Percentiles rank a stretch among this genome's conserved stretches.
These are phyloP conservation scores for Acacia acuminata DNA, from an alignment of 306 rosid genomes.

Conservation along the genomic window DNA sequence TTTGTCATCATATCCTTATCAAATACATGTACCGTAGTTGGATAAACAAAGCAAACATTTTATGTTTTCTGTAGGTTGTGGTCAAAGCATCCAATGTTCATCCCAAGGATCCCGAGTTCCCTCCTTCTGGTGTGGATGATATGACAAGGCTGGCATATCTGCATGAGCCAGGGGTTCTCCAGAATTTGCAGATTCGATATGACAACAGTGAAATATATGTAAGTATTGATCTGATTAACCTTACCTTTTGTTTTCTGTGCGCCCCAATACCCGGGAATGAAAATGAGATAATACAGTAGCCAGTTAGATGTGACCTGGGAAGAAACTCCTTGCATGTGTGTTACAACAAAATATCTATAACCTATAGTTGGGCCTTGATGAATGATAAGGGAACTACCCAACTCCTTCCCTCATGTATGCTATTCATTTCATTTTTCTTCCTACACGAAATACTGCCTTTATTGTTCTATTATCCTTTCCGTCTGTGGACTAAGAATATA, in stretches of 20 bases:
- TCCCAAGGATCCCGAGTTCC: conserved; percentile 97
- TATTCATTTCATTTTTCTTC: background rate
- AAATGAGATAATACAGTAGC: background rate
- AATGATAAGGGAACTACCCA: background rate
- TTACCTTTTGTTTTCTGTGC: background rate
- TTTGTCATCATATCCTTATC: background rate
- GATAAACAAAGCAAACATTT: background rate
- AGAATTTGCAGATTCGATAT: conserved; percentile 72
- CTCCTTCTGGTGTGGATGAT: conserved; percentile 82
- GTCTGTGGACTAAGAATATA: background rate
- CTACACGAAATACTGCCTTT: background rate
- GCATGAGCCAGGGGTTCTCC: conserved; percentile 95
- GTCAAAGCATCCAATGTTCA: conserved; percentile 55
- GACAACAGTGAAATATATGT: conserved; percentile 79
- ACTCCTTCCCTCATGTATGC: background rate
- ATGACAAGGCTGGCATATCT: conserved; percentile 96
- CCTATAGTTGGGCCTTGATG: background rate
- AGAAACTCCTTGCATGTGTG: background rate
- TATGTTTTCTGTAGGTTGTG: conserved; percentile 49
- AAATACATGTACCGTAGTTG: background rate
- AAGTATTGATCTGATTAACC: conserved; percentile 32
- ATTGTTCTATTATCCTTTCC: background rate
- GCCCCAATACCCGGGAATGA: background rate
- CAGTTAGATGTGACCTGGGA: background rate
- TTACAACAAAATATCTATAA: background rate